Evolutionary conservation across 768 basidiomycete species (phyloP).

Genomic region (Phanerochaete carnosa): DNA sequence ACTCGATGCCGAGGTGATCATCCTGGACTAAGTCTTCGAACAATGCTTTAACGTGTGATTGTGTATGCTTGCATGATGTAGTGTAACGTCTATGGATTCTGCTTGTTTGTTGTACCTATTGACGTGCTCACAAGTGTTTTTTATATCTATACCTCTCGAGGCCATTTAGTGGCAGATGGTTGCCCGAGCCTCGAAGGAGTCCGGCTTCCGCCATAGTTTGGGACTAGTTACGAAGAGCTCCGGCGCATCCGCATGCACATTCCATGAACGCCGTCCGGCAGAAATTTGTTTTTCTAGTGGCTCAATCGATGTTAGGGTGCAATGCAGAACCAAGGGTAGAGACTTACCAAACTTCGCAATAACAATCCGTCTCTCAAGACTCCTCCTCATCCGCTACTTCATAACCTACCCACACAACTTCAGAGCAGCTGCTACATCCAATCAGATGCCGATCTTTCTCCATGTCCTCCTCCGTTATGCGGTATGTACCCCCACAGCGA

Average conservation of each 20-base stretch:
- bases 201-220: too few species aligned
- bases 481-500: constrained; percentile 71
- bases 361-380: not conserved
- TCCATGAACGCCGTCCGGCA: too few species aligned
- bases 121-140: not conserved
- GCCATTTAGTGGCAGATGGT: too few species aligned
- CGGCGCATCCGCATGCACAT: too few species aligned
- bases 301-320: too few species aligned
- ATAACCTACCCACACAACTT: constrained; percentile 84
- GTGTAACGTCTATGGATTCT: too few species aligned
- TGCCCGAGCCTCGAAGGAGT: too few species aligned
- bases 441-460: constrained; percentile 72
- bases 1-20: not conserved
- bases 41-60: not conserved
- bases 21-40: not conserved
- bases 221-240: too few species aligned
- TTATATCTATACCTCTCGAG: too few species aligned
- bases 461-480: constrained; percentile 54
- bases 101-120: too few species aligned
- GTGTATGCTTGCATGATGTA: too few species aligned
- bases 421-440: constrained; percentile 74
- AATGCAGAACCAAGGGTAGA: not conserved
- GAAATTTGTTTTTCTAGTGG: too few species aligned
- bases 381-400: constrained; percentile 35
- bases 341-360: not conserved